Base-by-base conservation (phyloP, 1,139 yeast genomes). In the Kluyveromyces sp. region DNA sequence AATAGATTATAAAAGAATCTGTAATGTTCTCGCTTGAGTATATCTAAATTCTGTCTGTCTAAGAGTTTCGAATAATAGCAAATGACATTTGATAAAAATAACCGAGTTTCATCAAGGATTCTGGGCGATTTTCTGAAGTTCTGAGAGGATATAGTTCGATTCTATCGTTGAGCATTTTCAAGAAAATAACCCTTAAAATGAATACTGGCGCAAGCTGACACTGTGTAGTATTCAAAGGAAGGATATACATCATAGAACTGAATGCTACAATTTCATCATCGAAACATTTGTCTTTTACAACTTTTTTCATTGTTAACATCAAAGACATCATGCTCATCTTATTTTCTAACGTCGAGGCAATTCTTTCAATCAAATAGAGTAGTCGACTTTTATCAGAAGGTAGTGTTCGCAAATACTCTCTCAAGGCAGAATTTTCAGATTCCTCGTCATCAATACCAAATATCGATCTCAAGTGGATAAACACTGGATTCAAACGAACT, bases 361-460 rank as follows among this genome's bases (percentile, higher is more conserved):
- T 33, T 28, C 47, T 25, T 33, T 37, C 31, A 25, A 35, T 37
- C 35, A 37, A 27, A 45, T 37, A 33, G n/a, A 21, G 29, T 28
- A 36, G 7, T 10, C 46, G n/a, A 6, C 27, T 39, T 6, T n/a
- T 25, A 30, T 38, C 45, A 15, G 25, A 25, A 34, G 32, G 7
- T 31, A 39, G 27, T 10, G 38, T 25, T 8, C 34, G 15, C 26
- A 42, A 27, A 36, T 45, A 39, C 28, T 60, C 61, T 34, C 59
- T 53, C 28, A 61, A 60, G 3, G 52, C 41, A 45, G 61, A 57
- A 35, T 53, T 54, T 35, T 61, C 62, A 2, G 57, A 53, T 41
- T 59, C 64, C 30, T 42, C 49, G 47, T 60, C 54, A 2, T 63
- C 56, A 6, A 61, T 60, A 21, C 53, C 52, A 34, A 61, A 53